Evolutionary conservation across 2,329 filamentous ascomycete species (phyloP).

Genomic region (Stachybotrys chartarum): DNA sequence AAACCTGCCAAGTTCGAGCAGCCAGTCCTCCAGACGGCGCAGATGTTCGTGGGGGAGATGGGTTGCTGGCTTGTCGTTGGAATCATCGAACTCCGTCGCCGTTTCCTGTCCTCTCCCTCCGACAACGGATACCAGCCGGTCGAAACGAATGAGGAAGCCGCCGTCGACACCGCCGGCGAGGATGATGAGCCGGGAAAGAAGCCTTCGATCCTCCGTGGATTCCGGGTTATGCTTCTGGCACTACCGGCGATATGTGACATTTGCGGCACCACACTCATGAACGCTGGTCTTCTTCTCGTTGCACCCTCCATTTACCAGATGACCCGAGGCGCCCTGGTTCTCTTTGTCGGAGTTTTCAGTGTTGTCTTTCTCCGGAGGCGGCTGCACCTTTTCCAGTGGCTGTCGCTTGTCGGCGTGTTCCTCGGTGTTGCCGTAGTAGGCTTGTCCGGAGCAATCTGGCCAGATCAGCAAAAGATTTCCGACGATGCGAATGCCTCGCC

Average conservation of each 20-base stretch:
- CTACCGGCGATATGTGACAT: conserved; percentile 92
- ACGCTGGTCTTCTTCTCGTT: conserved; percentile 86
- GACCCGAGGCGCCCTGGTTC: conserved; percentile 87
- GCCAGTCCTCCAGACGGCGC: conserved; percentile 89
- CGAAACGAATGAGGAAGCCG: conserved; percentile 36
- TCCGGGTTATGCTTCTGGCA: conserved; percentile 66
- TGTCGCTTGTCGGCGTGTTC: conserved; percentile 80
- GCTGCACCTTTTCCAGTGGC: conserved; percentile 86
- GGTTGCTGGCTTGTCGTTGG: conserved; percentile 92
- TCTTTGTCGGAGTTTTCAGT: conserved; percentile 94
- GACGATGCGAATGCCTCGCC: conserved; percentile 30
- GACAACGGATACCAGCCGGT: conserved; percentile 61
- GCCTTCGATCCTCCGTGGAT: conserved; percentile 60
- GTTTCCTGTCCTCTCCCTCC: conserved; percentile 37
- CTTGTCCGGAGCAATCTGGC: conserved; percentile 76
- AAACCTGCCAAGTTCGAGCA: conserved; percentile 78
- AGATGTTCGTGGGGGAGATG: conserved; percentile 97
- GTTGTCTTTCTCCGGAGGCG: conserved; percentile 80
- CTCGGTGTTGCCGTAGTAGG: conserved; percentile 84
- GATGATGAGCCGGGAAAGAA: conserved; percentile 39
- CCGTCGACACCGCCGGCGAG: conserved; percentile 27
- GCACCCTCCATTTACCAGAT: conserved; percentile 98
- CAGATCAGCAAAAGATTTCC: conserved; percentile 43
- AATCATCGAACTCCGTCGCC: conserved; percentile 57
- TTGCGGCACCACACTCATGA: conserved; percentile 93